Percentiles rank a stretch among this genome's conserved stretches.
These are phyloP conservation scores for Zoysia pacifica DNA, from an alignment of 176 grass and related monocot species.

Conservation along the genomic window DNA sequence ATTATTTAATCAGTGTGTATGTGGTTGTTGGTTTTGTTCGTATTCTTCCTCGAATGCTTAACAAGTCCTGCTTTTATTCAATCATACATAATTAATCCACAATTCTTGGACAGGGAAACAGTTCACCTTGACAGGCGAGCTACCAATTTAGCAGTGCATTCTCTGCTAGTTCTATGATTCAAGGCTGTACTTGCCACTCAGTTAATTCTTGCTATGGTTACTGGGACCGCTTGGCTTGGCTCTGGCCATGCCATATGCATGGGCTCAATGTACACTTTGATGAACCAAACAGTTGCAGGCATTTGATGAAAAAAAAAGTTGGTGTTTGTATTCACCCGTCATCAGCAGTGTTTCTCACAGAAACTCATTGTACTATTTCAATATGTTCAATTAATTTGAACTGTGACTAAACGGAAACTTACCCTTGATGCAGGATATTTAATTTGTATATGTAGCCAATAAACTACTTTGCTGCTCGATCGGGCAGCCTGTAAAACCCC, in stretches of 20 bases:
- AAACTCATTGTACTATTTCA: too few species aligned
- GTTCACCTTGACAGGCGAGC: constrained; percentile 24
- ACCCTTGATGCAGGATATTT: too few species aligned
- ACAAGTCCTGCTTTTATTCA: background rate
- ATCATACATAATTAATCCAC: constrained; percentile 1
- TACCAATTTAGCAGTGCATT: background rate
- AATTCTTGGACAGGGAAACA: background rate
- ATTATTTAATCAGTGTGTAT: constrained; percentile 39
- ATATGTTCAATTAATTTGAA: too few species aligned
- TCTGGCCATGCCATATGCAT: background rate
- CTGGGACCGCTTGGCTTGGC: constrained; percentile 1
- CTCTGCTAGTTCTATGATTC: background rate
- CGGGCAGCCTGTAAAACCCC: too few species aligned
- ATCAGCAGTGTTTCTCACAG: background rate
- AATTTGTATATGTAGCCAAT: too few species aligned
- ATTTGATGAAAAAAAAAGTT: background rate
- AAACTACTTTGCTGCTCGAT: too few species aligned
- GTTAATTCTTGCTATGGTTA: constrained; percentile 17
- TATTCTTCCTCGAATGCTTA: constrained; percentile 11
- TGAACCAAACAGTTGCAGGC: background rate
- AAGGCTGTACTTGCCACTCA: background rate
- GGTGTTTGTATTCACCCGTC: background rate
- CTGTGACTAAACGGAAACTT: too few species aligned
- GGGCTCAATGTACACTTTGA: background rate
- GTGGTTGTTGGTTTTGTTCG: constrained; percentile 24